These are phyloP conservation scores for Eragrostis tef DNA, from an alignment of 202 grass and related monocot genomes.

Conservation along the genomic window DNA sequence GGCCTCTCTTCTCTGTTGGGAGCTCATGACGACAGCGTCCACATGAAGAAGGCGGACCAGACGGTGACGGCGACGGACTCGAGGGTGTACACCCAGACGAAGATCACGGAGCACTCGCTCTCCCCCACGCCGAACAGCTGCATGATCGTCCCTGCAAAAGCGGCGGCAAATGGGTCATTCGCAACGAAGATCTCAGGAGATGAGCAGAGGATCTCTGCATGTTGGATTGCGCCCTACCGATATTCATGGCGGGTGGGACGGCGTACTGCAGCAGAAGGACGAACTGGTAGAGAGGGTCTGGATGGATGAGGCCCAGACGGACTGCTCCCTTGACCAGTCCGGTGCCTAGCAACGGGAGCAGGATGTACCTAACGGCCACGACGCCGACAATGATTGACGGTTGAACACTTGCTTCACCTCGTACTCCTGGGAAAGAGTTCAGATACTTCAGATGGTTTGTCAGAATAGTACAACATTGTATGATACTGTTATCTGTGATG, in stretches of 20 bases:
- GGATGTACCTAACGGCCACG: slow-evolving; percentile 64
- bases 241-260: slow-evolving; percentile 87
- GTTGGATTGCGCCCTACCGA: slow-evolving; percentile 47
- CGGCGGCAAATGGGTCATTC: not conserved
- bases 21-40: slow-evolving; percentile 55
- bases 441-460: not conserved
- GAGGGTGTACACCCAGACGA: slow-evolving; percentile 72
- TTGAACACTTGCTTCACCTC: slow-evolving; percentile 52
- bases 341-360: slow-evolving; percentile 66
- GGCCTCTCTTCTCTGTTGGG: not conserved
- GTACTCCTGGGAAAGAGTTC: slow-evolving; percentile 51
- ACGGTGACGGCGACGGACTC: slow-evolving; percentile 73
- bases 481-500: not conserved
- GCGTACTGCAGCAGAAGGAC: slow-evolving; percentile 86
- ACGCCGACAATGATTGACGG: slow-evolving; percentile 64
- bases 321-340: slow-evolving; percentile 64
- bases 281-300: slow-evolving; percentile 85
- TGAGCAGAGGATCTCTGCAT: not conserved
- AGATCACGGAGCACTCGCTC: slow-evolving; percentile 89
- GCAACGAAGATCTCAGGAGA: not conserved
- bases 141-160: slow-evolving; percentile 69
- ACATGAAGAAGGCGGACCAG: slow-evolving; percentile 93
- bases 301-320: slow-evolving; percentile 56
- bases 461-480: not conserved
- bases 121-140: slow-evolving; percentile 83